A percentile compares a stretch with the other conserved stretches of the same genome.
Evolutionary conservation across 495 filamentous ascomycete species (phyloP).

Genomic region (Penicillium soppii): DNA sequence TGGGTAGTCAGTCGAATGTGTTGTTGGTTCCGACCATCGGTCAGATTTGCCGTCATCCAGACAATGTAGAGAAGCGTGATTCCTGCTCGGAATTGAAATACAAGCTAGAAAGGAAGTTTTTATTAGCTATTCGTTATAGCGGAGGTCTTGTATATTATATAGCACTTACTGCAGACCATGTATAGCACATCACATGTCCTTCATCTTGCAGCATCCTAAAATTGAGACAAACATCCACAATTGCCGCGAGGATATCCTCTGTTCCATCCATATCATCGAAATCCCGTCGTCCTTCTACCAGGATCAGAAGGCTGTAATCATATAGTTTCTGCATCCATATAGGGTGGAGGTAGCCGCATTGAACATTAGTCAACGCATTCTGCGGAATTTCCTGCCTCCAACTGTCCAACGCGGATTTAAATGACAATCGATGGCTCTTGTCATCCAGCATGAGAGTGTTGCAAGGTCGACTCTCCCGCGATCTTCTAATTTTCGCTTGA

Average conservation of each 20-base stretch:
- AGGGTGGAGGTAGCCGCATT: slow-evolving; percentile 28
- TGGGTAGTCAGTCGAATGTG: slow-evolving; percentile 7
- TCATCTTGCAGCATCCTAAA: slow-evolving; percentile 31
- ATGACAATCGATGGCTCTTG: slow-evolving; percentile 13
- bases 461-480: slow-evolving; percentile 14
- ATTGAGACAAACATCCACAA: slow-evolving; percentile 30
- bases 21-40: slow-evolving; percentile 2
- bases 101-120: slow-evolving; percentile 16
- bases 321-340: slow-evolving; percentile 36
- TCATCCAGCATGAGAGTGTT: slow-evolving; percentile 13
- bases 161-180: slow-evolving; percentile 34
- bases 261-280: slow-evolving; percentile 27
- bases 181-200: slow-evolving; percentile 37
- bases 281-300: slow-evolving; percentile 30
- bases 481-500: slow-evolving; percentile 30
- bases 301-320: slow-evolving; percentile 32
- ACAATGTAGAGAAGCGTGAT: slow-evolving; percentile 34
- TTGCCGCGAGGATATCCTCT: slow-evolving; percentile 27
- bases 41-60: slow-evolving; percentile 21
- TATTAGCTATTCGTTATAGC: slow-evolving; percentile 2
- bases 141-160: not conserved
- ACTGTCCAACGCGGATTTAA: slow-evolving; percentile 27
- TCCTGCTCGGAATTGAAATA: slow-evolving; percentile 33
- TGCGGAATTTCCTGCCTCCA: slow-evolving; percentile 36
- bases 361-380: slow-evolving; percentile 22